Percentiles rank a stretch among this genome's conserved stretches.
Conservation (phyloP, 2,329 filamentous ascomycete genomes). For the Neopestalotiopsis sp. region DNA sequence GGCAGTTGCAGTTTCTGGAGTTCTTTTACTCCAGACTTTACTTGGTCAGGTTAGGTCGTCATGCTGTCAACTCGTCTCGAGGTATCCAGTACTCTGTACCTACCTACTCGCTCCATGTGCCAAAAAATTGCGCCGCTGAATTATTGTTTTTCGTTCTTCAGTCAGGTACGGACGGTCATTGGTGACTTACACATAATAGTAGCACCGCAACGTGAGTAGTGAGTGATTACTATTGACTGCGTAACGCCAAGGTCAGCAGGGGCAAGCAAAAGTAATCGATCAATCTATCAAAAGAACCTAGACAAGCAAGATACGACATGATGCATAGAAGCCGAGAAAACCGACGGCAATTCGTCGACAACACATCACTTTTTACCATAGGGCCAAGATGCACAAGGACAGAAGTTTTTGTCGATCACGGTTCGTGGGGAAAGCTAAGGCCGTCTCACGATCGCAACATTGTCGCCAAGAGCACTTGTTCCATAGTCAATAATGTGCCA, state of each 20-base stretch:
- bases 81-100: conserved; percentile 6
- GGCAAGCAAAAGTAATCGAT: not conserved
- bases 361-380: not conserved
- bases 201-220: not conserved
- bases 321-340: not conserved
- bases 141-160: not conserved
- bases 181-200: not conserved
- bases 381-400: not conserved
- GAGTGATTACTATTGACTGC: not conserved
- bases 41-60: not conserved
- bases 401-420: not conserved
- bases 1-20: conserved; percentile 15
- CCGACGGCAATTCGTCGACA: not conserved
- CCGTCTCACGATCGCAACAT: not conserved
- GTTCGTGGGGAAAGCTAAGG: not conserved
- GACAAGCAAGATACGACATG: not conserved
- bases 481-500: conserved; percentile 2
- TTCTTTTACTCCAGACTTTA: conserved; percentile 1
- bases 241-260: not conserved
- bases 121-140: not conserved
- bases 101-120: not conserved
- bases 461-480: conserved; percentile 8
- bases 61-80: conserved; percentile 9
- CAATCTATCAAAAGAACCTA: not conserved
- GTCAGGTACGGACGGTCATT: not conserved